Conservation (phyloP, 345 rosid genomes). For the Populus nigra region DNA sequence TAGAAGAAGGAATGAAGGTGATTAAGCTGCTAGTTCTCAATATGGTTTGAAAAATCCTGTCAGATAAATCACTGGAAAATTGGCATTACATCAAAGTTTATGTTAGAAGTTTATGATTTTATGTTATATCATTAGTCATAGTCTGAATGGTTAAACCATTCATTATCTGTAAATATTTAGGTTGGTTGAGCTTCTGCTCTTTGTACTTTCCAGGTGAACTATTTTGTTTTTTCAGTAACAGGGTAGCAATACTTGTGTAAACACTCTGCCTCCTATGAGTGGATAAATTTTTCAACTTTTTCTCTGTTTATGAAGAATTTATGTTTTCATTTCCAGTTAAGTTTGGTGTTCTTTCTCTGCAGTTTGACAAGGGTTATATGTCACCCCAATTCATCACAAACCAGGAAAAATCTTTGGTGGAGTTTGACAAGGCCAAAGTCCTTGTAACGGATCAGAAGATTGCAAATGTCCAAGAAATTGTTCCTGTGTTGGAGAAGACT, state of each 20-base stretch:
- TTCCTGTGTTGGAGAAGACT: slow-evolving; percentile 74
- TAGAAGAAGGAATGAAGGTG: slow-evolving; percentile 94
- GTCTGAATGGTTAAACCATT: not conserved
- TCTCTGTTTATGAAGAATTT: not conserved
- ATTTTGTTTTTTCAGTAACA: not conserved
- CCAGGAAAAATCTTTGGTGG: slow-evolving; percentile 65
- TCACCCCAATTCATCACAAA: slow-evolving; percentile 80
- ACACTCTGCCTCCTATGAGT: not conserved
- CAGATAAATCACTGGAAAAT: not conserved
- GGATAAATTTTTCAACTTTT: not conserved
- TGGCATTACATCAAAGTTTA: not conserved
- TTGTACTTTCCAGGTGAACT: not conserved
- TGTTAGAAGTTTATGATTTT: not conserved
- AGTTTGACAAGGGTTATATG: slow-evolving; percentile 88
- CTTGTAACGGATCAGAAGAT: slow-evolving; percentile 79
- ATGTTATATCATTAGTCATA: not conserved
- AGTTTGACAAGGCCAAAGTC: slow-evolving; percentile 74
- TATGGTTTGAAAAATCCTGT: not conserved
- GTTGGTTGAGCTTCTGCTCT: not conserved
- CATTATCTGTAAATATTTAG: not conserved
- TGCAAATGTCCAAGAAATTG: slow-evolving; percentile 56
- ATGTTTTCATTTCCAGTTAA: not conserved
- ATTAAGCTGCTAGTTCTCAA: slow-evolving; percentile 7
- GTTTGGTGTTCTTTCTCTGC: slow-evolving; percentile 17
- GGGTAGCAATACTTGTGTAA: not conserved